Base-by-base conservation (phyloP, 2,329 filamentous ascomycete genomes). In the Fusarium pseudograminearum region DNA sequence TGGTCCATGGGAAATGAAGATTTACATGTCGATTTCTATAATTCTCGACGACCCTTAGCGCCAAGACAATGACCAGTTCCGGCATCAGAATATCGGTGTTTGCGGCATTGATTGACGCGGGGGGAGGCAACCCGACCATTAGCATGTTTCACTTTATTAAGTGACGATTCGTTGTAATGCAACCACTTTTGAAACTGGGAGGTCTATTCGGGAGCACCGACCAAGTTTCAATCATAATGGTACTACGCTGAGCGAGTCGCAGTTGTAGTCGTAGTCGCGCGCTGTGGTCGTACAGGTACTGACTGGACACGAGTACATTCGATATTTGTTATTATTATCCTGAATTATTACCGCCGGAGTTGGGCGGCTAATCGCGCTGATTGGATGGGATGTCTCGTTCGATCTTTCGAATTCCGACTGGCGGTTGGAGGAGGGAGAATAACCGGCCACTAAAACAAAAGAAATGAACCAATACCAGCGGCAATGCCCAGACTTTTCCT, bases 101-200 rank as follows among this genome's bases (percentile, higher is more conserved):
- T 51, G 52, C 50, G 67, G 51, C 67, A 72, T 61, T 56, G 71
- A 71, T 73, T 66, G 68, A 58, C 64, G 55, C 57, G 67, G 58
- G 63, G 52, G 56, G 72, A 74, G 72, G 67, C 40, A 73, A 51
- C 70, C 69, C 51, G 50, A 58, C 46, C 36, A 52, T 64, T 71
- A 71, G 70, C 68, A 70, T 61, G 72, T 74, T 74, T 74, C 72
- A 74, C 51, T 40, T 56, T 20, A 51, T 48, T 24, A 31, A 56
- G 53, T 48, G 24, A 65, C 61, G 64, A 69, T 61, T 74, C 57
- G 61, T 61, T 45, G 57, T 57, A 65, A 63, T 71, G 68, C 55
- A 71, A 73, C 70, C 48, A 57, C 38, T 42, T 52, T 65, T 74
- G 72, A 74, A 74, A 74, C 72, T 46, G 28, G 30, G 24, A 55